Evolutionary conservation across 2,329 filamentous ascomycete species (phyloP), one percentile per base, ranked within the genome.

Genomic region (Cercospora citrullina): DNA sequence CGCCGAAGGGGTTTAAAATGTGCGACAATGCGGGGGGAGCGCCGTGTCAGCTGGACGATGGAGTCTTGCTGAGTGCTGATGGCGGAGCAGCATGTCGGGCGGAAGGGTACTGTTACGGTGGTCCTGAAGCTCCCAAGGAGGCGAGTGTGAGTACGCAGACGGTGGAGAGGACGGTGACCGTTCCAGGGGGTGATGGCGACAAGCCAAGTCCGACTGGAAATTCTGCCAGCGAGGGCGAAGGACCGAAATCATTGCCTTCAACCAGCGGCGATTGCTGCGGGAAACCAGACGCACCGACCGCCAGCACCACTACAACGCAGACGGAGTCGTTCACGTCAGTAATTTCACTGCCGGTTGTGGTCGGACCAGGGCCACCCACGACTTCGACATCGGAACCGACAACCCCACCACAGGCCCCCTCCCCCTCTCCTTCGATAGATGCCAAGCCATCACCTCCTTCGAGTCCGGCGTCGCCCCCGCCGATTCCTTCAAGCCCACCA

Each of bases 61-160:
- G 59, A 2, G 33, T 39, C 7, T 61, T 39, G 18, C 5, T n/a
- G 45, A 14, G 21, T 18, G 33, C 18, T n/a, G 59, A 61, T 30
- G 59, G 36, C 4, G 59, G 59, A 42, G 59, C 59, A 28, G 59
- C 59, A 12, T 61, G 59, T 45, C 59, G 59, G 21, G 36, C 36
- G 33, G 59, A 61, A 23, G 59, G 59, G 36, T 45, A 45, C 14
- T 61, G 59, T 48, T 30, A 18, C 18, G 39, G 23, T 48, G 39
- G 23, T 23, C 10, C 21, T 9, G 59, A 61, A 36, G 23, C n/a
- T 61, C 10, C 16, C 10, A 23, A n/a, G 8, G 33, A 61, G 33
- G 30, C 59, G 33, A 42, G 33, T 28, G 23, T 28, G 21, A 48
- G 23, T 42, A 61, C 59, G 10, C 21, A 39, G 10, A 61, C 33